Conservation (phyloP, 345 rosid species). For the Firmiana major region DNA sequence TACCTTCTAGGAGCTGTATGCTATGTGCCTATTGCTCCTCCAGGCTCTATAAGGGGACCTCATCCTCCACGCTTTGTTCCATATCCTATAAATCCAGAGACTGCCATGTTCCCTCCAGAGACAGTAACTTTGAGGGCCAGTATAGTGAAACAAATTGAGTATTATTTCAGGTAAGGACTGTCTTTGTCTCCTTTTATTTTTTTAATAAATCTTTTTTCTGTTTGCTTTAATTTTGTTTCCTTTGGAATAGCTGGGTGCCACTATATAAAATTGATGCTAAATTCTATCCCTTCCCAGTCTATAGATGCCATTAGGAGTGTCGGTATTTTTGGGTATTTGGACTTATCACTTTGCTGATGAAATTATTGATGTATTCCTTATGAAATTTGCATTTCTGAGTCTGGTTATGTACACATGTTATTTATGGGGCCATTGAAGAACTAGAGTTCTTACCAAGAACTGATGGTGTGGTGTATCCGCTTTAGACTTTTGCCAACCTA, state of each 20-base stretch:
- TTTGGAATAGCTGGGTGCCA: background rate
- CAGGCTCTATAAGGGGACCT: slow-evolving; percentile 69
- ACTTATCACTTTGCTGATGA: background rate
- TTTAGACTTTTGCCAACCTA: background rate
- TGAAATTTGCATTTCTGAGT: background rate
- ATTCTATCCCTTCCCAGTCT: background rate
- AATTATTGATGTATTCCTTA: background rate
- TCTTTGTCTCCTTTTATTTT: slow-evolving; percentile 5
- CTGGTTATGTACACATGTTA: background rate
- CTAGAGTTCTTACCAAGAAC: background rate
- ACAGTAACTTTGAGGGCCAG: slow-evolving; percentile 41
- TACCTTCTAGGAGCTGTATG: slow-evolving; percentile 57
- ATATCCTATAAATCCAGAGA: slow-evolving; percentile 54
- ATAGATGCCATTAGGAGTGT: background rate
- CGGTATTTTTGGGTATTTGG: background rate
- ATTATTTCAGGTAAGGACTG: slow-evolving; percentile 78
- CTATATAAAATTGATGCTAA: background rate
- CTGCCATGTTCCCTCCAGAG: slow-evolving; percentile 46
- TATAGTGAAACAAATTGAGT: slow-evolving; percentile 73
- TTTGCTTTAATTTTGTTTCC: background rate
- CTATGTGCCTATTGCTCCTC: slow-evolving; percentile 59
- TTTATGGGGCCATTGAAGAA: background rate
- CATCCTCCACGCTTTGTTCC: slow-evolving; percentile 57
- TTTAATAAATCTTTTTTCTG: background rate
- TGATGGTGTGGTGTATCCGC: background rate